Conservation (phyloP, 2,329 filamentous ascomycete species). For the Hypoxylon sp. region DNA sequence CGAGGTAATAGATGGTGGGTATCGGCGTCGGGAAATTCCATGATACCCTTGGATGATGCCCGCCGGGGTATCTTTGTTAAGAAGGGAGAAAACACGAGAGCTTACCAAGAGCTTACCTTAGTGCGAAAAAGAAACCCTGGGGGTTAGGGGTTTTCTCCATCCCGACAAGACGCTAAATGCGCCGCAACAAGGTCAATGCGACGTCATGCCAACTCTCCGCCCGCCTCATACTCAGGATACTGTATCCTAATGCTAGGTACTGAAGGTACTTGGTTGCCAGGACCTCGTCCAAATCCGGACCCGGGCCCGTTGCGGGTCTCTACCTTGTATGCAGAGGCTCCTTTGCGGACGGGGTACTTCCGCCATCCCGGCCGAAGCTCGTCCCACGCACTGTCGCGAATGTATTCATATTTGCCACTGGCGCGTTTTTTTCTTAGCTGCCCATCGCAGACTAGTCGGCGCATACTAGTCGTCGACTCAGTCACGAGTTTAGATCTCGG, state of each 20-base stretch:
- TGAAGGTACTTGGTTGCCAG: no score
- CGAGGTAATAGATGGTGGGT: not conserved
- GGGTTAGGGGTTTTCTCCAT: no score
- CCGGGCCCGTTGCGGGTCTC: no score
- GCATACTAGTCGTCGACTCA: not conserved
- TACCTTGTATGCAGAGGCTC: no score
- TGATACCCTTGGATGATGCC: no score
- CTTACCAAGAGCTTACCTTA: no score
- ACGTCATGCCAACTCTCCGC: not conserved
- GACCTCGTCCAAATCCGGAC: not conserved
- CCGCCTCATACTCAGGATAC: not conserved
- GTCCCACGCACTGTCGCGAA: not conserved
- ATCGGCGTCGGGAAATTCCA: no score
- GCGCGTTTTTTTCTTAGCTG: not conserved
- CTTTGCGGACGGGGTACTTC: no score
- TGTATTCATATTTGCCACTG: not conserved
- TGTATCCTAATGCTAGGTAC: no score
- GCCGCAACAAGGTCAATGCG: not conserved
- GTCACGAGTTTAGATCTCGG: not conserved
- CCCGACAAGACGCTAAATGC: not conserved
- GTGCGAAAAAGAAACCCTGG: not conserved
- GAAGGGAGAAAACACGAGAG: no score
- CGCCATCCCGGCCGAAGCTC: not conserved
- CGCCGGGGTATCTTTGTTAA: no score
- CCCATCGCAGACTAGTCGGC: no score